Base-by-base conservation (phyloP, 2,329 filamentous ascomycete species). In the Aspergillus novofumigatus region DNA sequence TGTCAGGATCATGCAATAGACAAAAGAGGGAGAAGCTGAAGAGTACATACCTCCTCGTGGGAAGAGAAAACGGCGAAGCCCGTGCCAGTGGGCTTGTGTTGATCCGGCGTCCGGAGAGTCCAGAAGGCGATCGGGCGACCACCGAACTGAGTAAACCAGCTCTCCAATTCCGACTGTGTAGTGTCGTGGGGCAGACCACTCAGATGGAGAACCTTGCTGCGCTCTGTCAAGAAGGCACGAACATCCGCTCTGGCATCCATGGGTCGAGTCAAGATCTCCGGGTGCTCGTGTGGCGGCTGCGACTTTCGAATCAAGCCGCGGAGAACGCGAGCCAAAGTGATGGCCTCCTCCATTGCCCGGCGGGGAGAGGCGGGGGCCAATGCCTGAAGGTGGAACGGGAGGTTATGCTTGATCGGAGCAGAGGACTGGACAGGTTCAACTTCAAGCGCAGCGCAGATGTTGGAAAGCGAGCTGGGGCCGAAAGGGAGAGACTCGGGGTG, bases 111-210 rank as follows among this genome's bases (percentile, higher is more conserved):
- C 61, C 93, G 90, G 52, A 99, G 83, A 20, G 94, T 99, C 94
- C 94, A 99, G 79, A 99, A 99, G 21, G 94, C 94, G 78, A 99
- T 99, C 29, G 94, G 94, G 47, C 94, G 90, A 51, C 94, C 94
- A 62, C 94, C 94, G 72, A 96, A 99, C 76, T 99, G 94, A 29
- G 94, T 99, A 73, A 97, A 99, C 94, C 94, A 99, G 78, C 92
- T 97, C 80, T 99, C 94, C 25, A 99, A 84, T 79, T 99, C 94
- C 3, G 93, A 97, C 78, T 99, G 94, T 1, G 94, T 99, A 38
- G 94, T 99, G 69, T 99, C 94, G 73, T 99, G 94, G 48, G 94
- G 94, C 53, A 99, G 83, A 51, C 94, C 94, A 69, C 92, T 96
- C 87, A 99, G 93, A 77, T 99, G 94, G 55, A 99, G 85, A 42